Base-by-base conservation (phyloP, 2,329 filamentous ascomycete species). In the Pseudogymnoascus sp. region DNA sequence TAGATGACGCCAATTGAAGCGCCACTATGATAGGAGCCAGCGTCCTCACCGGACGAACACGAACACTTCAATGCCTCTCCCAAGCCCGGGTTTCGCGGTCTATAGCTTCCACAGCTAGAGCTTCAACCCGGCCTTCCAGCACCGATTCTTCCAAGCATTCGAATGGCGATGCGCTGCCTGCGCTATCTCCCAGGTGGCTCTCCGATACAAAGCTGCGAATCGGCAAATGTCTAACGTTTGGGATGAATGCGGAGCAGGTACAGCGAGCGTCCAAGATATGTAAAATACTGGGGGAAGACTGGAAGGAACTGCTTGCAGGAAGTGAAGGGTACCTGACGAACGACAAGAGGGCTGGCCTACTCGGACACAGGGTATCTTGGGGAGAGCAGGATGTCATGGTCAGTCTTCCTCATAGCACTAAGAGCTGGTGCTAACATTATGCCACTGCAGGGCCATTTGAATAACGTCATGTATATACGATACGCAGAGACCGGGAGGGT, bases 401-500 rank as follows among this genome's bases (percentile, higher is more conserved):
- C 70, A 74, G 78, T 74, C 62, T 63, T 36, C 59, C 65, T 55
- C 62, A 59, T 61, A 37, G 13, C 40, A 60, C 9, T n/a, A 31
- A 31, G 60, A 58, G 48, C 25, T 48, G n/a, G 35, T 58, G 48
- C 42, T 45, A n/a, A 58, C 9, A 18, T 61, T 40, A 62, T 58
- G 52, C 58, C n/a, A 59, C 29, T 39, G 66, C 62, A 77, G 85
- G 84, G 86, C 58, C 91, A 96, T 73, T 88, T 96, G 58, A 96
- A 96, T 73, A 96, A 96, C 69, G 86, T 92, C 65, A 84, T 83
- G 66, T 96, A 96, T 74, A 86, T 89, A 68, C 83, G 88, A 64
- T 96, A 90, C 73, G 91, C 91, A 36, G 92, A 97, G 73, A 87
- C 87, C 5, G 87, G 86, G 3, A 83, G 92, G 36, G 83, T 93